A percentile compares a stretch with the other conserved stretches of the same genome.
These are phyloP conservation scores for Fusarium equiseti DNA, from an alignment of 2,329 filamentous ascomycete genomes.

Conservation along the genomic window DNA sequence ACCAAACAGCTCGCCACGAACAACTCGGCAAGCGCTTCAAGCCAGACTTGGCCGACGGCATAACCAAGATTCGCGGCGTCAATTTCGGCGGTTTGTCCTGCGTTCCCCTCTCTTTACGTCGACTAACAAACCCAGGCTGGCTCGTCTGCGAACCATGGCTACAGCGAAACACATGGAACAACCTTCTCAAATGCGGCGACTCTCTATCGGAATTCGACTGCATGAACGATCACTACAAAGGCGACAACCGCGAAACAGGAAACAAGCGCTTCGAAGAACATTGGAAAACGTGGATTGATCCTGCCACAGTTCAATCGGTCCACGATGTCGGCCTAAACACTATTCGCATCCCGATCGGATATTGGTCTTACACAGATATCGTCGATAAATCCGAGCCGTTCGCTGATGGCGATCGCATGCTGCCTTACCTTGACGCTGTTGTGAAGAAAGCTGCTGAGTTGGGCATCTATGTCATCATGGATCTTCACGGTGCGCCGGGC, in stretches of 20 bases:
- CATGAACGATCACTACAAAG: conserved; percentile 33
- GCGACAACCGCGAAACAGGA: conserved; percentile 21
- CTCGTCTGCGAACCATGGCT: conserved; percentile 34
- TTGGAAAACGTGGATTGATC: conserved; percentile 36
- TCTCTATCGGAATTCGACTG: conserved; percentile 35
- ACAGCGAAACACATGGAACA: conserved; percentile 18
- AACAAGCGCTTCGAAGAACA: conserved; percentile 29
- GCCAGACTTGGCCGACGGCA: conserved; percentile 6
- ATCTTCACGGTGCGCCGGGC: conserved; percentile 33
- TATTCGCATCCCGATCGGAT: conserved; percentile 38
- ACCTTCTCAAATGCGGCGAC: conserved; percentile 18
- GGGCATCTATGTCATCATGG: conserved; percentile 36
- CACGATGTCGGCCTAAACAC: conserved; percentile 38
- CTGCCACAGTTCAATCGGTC: conserved; percentile 34
- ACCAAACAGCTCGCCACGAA: conserved; percentile 33
- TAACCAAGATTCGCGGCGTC: conserved; percentile 36
- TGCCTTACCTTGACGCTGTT: conserved; percentile 34
- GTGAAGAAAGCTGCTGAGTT: conserved; percentile 30
- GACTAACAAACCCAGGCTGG: conserved; percentile 7
- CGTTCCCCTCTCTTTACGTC: fast-evolving
- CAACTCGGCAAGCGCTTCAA: conserved; percentile 33
- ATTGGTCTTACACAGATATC: conserved; percentile 34
- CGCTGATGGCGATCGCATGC: conserved; percentile 29
- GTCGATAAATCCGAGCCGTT: conserved; percentile 38
- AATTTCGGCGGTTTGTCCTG: conserved; percentile 24